These are phyloP conservation scores for Endotrypanum monterogeii DNA, from an alignment of 208 protist genomes.

Conservation along the genomic window DNA sequence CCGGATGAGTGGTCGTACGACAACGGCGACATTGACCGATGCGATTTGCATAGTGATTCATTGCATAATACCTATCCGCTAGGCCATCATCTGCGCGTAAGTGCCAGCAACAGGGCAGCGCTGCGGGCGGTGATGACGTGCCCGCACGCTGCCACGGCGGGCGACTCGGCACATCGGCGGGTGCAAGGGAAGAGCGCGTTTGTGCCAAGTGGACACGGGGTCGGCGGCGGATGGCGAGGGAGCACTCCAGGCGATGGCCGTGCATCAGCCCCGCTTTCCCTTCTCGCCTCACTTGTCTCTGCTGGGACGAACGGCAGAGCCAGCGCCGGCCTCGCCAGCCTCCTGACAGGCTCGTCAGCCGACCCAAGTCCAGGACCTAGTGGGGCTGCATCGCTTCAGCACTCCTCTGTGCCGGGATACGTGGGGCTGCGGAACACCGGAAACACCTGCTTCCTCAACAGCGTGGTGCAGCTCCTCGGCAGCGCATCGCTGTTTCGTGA, in stretches of 20 bases:
- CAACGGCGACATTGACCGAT: conserved; percentile 5
- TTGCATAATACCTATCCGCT: conserved; percentile 14
- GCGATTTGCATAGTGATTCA: conserved; percentile 18
- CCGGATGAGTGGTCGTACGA: conserved; percentile 6
- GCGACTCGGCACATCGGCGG: conserved; percentile 6
- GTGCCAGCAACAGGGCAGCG: conserved; percentile 1
- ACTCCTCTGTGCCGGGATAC: conserved; percentile 27
- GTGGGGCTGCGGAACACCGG: conserved; percentile 59
- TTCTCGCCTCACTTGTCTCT: conserved; percentile 6
- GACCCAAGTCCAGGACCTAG: not conserved
- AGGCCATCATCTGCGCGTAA: conserved; percentile 6
- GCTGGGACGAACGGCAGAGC: not conserved
- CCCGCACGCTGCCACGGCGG: not conserved
- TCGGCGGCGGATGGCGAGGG: not conserved
- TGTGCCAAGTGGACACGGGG: not conserved
- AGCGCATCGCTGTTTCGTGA: conserved; percentile 39
- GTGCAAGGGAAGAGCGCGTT: conserved; percentile 2
- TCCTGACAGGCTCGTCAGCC: not conserved
- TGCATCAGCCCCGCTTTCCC: conserved; percentile 7
- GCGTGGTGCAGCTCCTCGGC: conserved; percentile 64
- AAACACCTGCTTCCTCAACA: conserved; percentile 77
- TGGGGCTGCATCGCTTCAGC: not conserved
- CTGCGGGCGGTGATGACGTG: conserved; percentile 1
- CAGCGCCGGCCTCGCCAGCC: not conserved
- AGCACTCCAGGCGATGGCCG: not conserved